A percentile compares a stretch with the other conserved stretches of the same genome.
phyloP scores from a whole-genome alignment of 176 grass and related monocot species.

The Stipa capillata region DNA sequence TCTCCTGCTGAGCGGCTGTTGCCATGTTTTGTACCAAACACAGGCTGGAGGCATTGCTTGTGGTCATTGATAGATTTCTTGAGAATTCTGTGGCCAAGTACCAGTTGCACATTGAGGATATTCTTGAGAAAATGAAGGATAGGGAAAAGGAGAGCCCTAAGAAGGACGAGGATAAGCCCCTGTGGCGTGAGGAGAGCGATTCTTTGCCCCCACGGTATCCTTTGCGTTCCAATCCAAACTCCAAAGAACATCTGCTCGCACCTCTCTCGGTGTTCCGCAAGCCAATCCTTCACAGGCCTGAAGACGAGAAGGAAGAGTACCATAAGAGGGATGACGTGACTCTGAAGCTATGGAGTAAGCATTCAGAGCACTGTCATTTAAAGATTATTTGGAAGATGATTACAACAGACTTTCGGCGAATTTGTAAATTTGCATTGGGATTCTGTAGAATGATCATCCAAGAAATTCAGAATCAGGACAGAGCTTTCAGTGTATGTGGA shows the following conservation, averaged over 20 bases:
- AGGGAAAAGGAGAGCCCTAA: not conserved
- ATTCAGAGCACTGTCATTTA: not conserved
- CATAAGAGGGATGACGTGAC: not conserved
- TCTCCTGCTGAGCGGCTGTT: slow-evolving; percentile 10
- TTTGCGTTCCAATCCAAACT: not conserved
- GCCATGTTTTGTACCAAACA: slow-evolving; percentile 12
- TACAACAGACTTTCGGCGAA: not conserved
- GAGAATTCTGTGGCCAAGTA: slow-evolving; percentile 17
- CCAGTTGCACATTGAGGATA: not conserved
- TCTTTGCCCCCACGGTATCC: not conserved
- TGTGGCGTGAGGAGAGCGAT: not conserved
- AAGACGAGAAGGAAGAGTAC: not conserved
- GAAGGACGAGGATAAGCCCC: not conserved
- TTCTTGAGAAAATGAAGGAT: not conserved
- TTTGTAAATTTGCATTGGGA: not conserved
- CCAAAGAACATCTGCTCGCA: not conserved
- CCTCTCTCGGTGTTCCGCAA: not conserved
- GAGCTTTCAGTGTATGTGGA: slow-evolving; percentile 22
- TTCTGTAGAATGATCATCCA: slow-evolving; percentile 28
- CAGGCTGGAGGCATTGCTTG: slow-evolving; percentile 37
- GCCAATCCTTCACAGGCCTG: not conserved
- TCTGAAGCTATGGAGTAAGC: not conserved
- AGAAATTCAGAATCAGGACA: slow-evolving; percentile 16
- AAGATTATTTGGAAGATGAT: slow-evolving; percentile 5
- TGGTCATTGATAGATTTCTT: slow-evolving; percentile 21